A percentile compares a stretch with the other conserved stretches of the same genome.
Evolutionary conservation across 306 rosid species (phyloP).

Genomic region (Fagus crenata): DNA sequence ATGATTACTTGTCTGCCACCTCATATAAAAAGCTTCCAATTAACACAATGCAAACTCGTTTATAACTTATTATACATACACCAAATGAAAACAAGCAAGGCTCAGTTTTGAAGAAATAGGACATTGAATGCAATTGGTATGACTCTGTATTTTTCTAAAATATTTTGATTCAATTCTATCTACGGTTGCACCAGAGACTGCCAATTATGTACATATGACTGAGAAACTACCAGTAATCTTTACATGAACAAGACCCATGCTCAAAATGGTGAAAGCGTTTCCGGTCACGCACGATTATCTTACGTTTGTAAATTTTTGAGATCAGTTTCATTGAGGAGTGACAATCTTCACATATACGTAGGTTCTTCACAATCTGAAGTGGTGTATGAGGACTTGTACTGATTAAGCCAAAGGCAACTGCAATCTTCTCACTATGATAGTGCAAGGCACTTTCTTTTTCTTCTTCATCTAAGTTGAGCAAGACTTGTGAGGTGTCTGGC

Average conservation of each 20-base stretch:
- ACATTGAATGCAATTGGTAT: neutral
- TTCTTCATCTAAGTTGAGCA: conserved; percentile 62
- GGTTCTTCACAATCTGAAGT: conserved; percentile 57
- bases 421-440: conserved; percentile 82
- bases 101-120: neutral
- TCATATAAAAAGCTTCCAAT: neutral
- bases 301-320: conserved; percentile 56
- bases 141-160: neutral
- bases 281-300: conserved; percentile 61
- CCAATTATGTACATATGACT: neutral
- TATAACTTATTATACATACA: no score
- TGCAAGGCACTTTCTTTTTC: conserved; percentile 54
- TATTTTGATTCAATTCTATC: neutral
- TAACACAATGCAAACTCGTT: neutral
- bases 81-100: neutral
- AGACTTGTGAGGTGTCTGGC: conserved; percentile 60
- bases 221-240: conserved; percentile 72
- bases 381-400: conserved; percentile 53
- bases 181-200: neutral
- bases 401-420: conserved; percentile 77
- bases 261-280: conserved; percentile 85
- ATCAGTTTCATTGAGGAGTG: conserved; percentile 68
- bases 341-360: conserved; percentile 75
- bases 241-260: conserved; percentile 72
- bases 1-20: neutral